Base-by-base conservation (phyloP, 2,329 filamentous ascomycete species). In the Colletotrichum echinochloae region DNA sequence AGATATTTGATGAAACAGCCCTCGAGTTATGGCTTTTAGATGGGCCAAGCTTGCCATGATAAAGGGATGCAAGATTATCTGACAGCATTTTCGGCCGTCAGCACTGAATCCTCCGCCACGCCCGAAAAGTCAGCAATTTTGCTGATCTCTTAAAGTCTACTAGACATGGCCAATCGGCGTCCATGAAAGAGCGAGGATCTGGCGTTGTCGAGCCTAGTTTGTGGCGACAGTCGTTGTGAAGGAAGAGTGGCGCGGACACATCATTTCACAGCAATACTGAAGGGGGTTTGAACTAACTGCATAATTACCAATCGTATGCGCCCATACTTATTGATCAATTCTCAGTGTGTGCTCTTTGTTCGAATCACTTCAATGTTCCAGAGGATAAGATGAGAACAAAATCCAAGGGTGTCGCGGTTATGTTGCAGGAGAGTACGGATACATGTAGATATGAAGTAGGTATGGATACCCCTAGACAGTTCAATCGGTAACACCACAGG, bases 401-500 rank as follows among this genome's bases (percentile, higher is more conserved):
- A n/a, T 49, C 37, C 30, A 48, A 7, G 41, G 51, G 28, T 46
- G 49, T 56, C 30, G 6, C 20, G n/a, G 23, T 46, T 2, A 23
- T 46, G 12, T 46, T n/a, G 1, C 18, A n/a, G 5, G 3, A 81
- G 79, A 37, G 79, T 77, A 7, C 81, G 39, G 62, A 75, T 72
- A 44, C 76, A 78, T 49, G 74, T 77, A 23, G 74, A 75, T 3
- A 80, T n/a, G n/a, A n/a, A n/a, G n/a, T 81, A 80, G 37, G 79
- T 77, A 7, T 81, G 39, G 62, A 75, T 72, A 44, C 76, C 79
- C 49, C 74, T 77, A 23, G 74, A 75, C 4, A 80, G 73, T 4
- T 77, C 76, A 59, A 59, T 78, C 78, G n/a, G 79, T 56, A 30
- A 81, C 51, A 20, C 66, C 66, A 30, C 55, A 70, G n/a, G 2